Conservation (phyloP, 2,329 filamentous ascomycete genomes). For the Ascochyta viciae-villosae region DNA sequence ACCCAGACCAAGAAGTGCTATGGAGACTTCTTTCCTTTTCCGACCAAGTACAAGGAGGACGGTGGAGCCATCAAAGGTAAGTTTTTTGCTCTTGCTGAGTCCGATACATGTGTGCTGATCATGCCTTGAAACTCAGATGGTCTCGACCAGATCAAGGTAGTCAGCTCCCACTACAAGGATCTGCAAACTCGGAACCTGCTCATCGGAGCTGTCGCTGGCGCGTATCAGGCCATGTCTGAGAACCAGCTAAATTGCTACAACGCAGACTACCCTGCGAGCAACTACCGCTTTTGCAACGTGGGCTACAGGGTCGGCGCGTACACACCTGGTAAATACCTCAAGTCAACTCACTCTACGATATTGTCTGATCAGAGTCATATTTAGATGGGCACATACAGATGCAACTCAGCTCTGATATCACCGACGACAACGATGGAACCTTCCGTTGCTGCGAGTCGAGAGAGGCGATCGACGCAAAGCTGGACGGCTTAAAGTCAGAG, state of each 20-base stretch:
- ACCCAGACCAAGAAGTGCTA: neutral
- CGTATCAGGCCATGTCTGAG: neutral
- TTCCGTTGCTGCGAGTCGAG: constrained; percentile 5
- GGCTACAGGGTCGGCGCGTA: neutral
- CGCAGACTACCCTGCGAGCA: neutral
- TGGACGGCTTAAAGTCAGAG: neutral
- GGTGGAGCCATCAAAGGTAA: neutral
- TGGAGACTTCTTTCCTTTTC: neutral
- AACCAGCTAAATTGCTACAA: constrained; percentile 1
- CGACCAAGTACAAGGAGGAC: neutral
- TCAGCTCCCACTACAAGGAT: neutral
- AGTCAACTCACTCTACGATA: neutral
- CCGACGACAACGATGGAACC: neutral
- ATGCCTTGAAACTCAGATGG: neutral
- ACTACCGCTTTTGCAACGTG: constrained; percentile 2
- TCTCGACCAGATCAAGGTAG: neutral
- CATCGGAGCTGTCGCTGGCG: constrained; percentile 4
- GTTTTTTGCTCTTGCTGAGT: neutral
- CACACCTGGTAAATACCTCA: neutral
- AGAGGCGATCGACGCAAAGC: neutral
- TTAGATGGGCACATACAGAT: constrained; percentile 4
- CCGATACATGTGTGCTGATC: neutral
- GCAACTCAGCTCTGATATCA: neutral
- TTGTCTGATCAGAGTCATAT: neutral
- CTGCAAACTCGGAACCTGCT: neutral